Base-by-base conservation (phyloP, 2,329 filamentous ascomycete species). In the Fusarium sambucinum region DNA sequence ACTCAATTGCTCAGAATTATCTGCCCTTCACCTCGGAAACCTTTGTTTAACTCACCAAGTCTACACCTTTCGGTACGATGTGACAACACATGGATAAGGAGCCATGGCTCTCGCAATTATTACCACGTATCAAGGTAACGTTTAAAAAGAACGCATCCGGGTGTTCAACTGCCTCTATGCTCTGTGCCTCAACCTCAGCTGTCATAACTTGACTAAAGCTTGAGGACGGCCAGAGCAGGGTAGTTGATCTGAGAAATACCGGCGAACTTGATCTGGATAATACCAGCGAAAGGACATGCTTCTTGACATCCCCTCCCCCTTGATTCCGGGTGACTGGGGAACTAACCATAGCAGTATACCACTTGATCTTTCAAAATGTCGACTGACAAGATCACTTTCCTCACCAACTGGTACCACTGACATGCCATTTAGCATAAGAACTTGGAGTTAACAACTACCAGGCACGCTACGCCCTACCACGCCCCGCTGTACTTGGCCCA, bases 211-310 rank as follows among this genome's bases (percentile, higher is more conserved):
- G 23, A n/a, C 55, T 14, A 13, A 33, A 14, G 30, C 50, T 57
- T 37, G 59, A 66, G 58, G 61, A 55, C 62, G 42, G 52, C 59
- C 58, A 73, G 69, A 72, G 74, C 70, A 70, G 73, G 69, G 21
- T 74, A 73, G 72, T 74, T 75, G 78, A 77, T 90, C 89, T 91
- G 89, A 91, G 89, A 92, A 86, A 91, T 90, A 92, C 89, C 89
- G 89, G 83, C 83, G 85, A 92, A 93, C 90, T 92, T 92, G 90
- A 92, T 91, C 89, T 91, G 89, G 88, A 89, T 90, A 92, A 92
- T 92, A 86, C 89, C 89, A 92, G 90, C 90, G 91, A 90, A 92
- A 92, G 90, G 88, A 92, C 87, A 90, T 92, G 90, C 90, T 90
- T 90, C 87, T 88, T 85, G 81, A 74, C 68, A 78, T 77, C 78